Evolutionary conservation across 805 yeast species (phyloP).

Genomic region (Huiozyma sinensis): DNA sequence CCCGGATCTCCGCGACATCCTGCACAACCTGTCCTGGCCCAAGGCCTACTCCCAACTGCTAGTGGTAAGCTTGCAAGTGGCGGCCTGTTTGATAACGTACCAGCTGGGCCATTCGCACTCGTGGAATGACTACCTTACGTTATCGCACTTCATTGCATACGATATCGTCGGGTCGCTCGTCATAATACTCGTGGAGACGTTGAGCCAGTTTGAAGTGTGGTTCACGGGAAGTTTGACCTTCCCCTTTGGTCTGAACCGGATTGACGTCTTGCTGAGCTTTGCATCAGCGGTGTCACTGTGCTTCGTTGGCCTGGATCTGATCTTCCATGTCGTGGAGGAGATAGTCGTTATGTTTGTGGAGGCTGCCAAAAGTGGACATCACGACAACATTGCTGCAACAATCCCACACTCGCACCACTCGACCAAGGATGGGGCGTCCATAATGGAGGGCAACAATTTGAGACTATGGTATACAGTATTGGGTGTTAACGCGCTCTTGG

Average conservation of each 20-base stretch:
- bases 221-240: slow-evolving; percentile 64
- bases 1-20: slow-evolving; percentile 45
- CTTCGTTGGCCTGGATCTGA: slow-evolving; percentile 83
- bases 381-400: slow-evolving; percentile 24
- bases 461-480: slow-evolving; percentile 21
- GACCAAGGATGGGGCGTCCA: slow-evolving; percentile 1
- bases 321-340: slow-evolving; percentile 83
- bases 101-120: slow-evolving; percentile 46
- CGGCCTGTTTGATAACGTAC: slow-evolving; percentile 46
- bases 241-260: slow-evolving; percentile 90
- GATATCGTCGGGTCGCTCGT: slow-evolving; percentile 72
- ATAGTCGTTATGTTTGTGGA: slow-evolving; percentile 34
- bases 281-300: slow-evolving; percentile 74
- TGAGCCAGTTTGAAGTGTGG: slow-evolving; percentile 94
- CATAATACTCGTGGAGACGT: slow-evolving; percentile 59
- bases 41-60: slow-evolving; percentile 46
- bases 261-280: slow-evolving; percentile 80
- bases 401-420: slow-evolving; percentile 28
- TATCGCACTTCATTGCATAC: slow-evolving; percentile 80
- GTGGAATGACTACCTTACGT: slow-evolving; percentile 54
- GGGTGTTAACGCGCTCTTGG: slow-evolving; percentile 11
- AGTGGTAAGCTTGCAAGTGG: slow-evolving; percentile 51
- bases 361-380: slow-evolving; percentile 9
- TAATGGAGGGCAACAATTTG: slow-evolving; percentile 6
- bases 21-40: slow-evolving; percentile 43